Evolutionary conservation across 371 early-diverging fungal species (phyloP), one percentile per base, ranked within the genome.

Genomic region (Aphelidium insulamus): DNA sequence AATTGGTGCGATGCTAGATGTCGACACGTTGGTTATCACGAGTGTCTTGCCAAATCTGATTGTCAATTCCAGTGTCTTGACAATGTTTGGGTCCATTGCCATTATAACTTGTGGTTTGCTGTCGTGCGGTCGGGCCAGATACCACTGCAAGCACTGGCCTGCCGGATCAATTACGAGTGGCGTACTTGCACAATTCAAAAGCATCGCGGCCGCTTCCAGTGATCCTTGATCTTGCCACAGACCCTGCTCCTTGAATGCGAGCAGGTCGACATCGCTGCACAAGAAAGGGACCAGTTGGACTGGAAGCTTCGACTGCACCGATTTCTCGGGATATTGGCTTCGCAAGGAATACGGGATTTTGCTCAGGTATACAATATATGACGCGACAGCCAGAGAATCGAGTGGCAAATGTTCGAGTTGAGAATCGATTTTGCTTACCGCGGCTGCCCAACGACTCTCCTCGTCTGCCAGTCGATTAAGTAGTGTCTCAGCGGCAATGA

Each of bases 41-140:
- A 66, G 39, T 8, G 59, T 53, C 27, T 59, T 59, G 10, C 66
- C 66, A 39, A 66, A 61, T 19, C 66, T 39, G 4, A 66, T 41
- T 5, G 63, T 55, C 19, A 62, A 39, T 31, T 62, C 66, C 10
- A 66, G 35, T 3, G 55, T 20, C 12, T 56, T 19, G 14, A 57
- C 12, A 24, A 63, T 62, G 35, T 33, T 52, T 3, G 49, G 50
- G 38, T 60, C 57, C 28, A 52, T 49, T 17, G 54, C 57, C 17
- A 52, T 54, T n/a, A 59, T 41, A 2, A 56, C 36, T 36, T 65
- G 59, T 0, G 62, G 62, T 31, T 59, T 59, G n/a, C 18, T 0
- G 9, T 4, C 9, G 4, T 8, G 10, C 14, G 5, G 21, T n/a
- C n/a, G n/a, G n/a, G n/a, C n/a, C n/a, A n/a, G n/a, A n/a, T n/a